Percentiles rank a stretch among this genome's conserved stretches.
These are phyloP conservation scores for Lagenaria siceraria DNA, from an alignment of 306 rosid genomes.

Conservation along the genomic window DNA sequence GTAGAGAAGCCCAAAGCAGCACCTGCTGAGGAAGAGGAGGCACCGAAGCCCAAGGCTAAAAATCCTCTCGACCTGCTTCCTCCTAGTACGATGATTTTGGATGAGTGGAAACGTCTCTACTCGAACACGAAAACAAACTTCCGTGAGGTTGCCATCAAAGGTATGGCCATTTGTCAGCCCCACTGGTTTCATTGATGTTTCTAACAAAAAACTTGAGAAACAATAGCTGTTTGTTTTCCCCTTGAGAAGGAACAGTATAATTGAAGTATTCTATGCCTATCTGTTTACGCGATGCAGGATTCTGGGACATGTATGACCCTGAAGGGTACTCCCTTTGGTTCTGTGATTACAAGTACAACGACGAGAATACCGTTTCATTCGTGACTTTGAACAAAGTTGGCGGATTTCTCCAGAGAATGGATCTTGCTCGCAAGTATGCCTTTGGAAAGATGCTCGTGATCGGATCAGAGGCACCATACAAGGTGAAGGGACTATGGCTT, in stretches of 20 bases:
- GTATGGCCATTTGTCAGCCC: conserved; percentile 16
- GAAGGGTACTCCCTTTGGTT: conserved; percentile 93
- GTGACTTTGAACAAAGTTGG: conserved; percentile 79
- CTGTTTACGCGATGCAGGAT: conserved; percentile 36
- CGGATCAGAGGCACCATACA: conserved; percentile 58
- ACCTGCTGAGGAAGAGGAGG: conserved; percentile 49
- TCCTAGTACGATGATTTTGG: conserved; percentile 78
- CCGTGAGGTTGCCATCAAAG: conserved; percentile 93
- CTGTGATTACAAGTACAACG: conserved; percentile 82
- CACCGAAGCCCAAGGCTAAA: conserved; percentile 86
- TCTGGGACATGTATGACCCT: conserved; percentile 93
- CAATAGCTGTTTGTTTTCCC: not conserved
- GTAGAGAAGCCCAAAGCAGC: conserved; percentile 33
- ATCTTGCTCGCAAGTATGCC: conserved; percentile 76
- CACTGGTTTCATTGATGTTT: not conserved
- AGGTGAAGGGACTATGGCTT: conserved; percentile 93
- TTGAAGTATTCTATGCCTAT: not conserved
- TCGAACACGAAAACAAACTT: conserved; percentile 84
- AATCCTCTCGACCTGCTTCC: conserved; percentile 87
- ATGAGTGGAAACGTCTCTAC: conserved; percentile 89
- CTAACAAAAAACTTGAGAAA: not conserved
- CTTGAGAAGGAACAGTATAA: not conserved
- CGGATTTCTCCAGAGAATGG: conserved; percentile 88
- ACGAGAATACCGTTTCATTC: conserved; percentile 70
- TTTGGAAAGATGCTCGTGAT: conserved; percentile 88